Base-by-base conservation (phyloP, 208 protist species). In the Tritrichomonas foetus region DNA sequence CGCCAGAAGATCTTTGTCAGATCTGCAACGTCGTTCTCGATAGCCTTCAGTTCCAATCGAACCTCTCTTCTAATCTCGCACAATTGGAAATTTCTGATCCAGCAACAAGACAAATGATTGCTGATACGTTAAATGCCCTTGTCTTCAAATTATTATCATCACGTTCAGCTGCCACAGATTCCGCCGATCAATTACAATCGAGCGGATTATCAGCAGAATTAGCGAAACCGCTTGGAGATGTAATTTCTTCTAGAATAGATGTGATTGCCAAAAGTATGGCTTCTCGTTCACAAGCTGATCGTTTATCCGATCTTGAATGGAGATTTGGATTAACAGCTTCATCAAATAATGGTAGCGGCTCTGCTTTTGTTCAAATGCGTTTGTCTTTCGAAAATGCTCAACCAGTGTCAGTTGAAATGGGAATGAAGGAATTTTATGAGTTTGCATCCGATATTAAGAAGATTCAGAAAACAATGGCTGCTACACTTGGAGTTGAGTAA, bases 391-490 rank as follows among this genome's bases (percentile, higher is more conserved):
- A 84, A n/a, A 84, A 53, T n/a, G 22, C 3, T 13, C 13, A 84
- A 13, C 41, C 74, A 27, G 74, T 84, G 25, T 84, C 74, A 53
- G 41, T 84, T 44, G 74, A 84, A 53, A 84, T 84, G 74, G 74
- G 74, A 49, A 84, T 84, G 74, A 84, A 33, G 53, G 74, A 84
- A n/a, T 84, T 84, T 84, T 84, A 84, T 44, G 74, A 84, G 20
- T 84, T 84, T 44, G 74, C 74, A 33, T 11, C 41, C 16, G 74
- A 84, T 84, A 84, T 84, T 53, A 84, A 84, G 44, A 11, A 44
- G 2, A 84, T 84, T n/a, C 36, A 84, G 36, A 2, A 3, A 30
- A 36, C 49, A n/a, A 84, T 84, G 74, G 33, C 3, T n/a, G 53
- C 49, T n/a, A n/a, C 41, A 36, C 36, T 84, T 84, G 36, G 22